Percentiles rank a stretch among this genome's conserved stretches.
phyloP scores from a whole-genome alignment of 129 eudicot genomes.

The Saussurea involucrata region DNA sequence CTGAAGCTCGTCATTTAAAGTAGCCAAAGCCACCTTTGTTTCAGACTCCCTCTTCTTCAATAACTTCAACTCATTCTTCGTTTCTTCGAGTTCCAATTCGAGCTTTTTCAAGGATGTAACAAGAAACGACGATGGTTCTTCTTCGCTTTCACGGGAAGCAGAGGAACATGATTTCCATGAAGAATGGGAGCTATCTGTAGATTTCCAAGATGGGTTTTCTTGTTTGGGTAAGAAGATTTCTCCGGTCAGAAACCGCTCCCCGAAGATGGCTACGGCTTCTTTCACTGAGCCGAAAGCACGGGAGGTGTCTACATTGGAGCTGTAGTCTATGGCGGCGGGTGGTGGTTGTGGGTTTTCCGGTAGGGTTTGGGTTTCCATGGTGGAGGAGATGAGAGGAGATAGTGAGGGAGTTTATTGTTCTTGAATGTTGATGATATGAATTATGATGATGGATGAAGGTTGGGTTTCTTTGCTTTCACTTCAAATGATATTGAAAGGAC shows the following conservation, averaged over 20 bases:
- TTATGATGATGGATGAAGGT: too few relatives aligned
- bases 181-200: slow-evolving; percentile 23
- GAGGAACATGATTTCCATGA: slow-evolving; percentile 25
- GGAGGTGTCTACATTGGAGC: slow-evolving; percentile 68
- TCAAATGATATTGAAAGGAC: too few relatives aligned
- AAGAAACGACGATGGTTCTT: slow-evolving; percentile 16
- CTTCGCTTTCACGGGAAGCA: slow-evolving; percentile 9
- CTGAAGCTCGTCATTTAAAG: slow-evolving; percentile 78
- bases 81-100: slow-evolving; percentile 60
- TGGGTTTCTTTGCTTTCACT: too few relatives aligned
- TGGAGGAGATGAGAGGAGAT: slow-evolving; percentile 18
- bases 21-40: slow-evolving; percentile 71
- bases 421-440: too few relatives aligned
- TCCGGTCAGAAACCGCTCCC: slow-evolving; percentile 58
- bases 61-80: slow-evolving; percentile 60
- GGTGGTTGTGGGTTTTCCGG: slow-evolving; percentile 7
- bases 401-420: neutral
- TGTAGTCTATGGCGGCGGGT: slow-evolving; percentile 22
- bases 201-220: slow-evolving; percentile 40
- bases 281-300: slow-evolving; percentile 81
- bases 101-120: slow-evolving; percentile 48
- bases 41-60: slow-evolving; percentile 66
- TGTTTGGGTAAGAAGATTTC: slow-evolving; percentile 52
- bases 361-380: slow-evolving; percentile 29
- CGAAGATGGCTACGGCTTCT: slow-evolving; percentile 86